Evolutionary conservation across 306 rosid genomes (phyloP), one percentile per base, ranked within the genome.

Genomic region (Cicer judaicum): DNA sequence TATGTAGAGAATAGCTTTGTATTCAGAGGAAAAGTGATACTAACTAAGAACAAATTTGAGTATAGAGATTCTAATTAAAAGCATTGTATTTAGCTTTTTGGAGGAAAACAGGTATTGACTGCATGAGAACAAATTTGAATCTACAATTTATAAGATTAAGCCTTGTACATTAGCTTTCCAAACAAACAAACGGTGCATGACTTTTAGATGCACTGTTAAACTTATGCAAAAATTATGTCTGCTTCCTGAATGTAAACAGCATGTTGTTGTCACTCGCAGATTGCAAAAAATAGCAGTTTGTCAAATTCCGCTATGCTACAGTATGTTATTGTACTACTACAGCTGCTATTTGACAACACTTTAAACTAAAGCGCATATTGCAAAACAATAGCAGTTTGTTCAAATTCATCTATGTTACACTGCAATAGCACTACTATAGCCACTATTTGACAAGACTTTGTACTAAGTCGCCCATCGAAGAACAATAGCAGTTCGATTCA

Each of bases 131-230:
- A 44, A 57, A 18, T 12, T 24, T 47, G 8, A 43, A 43, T 8
- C 7, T n/a, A 11, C 2, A 44, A 55, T 10, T 62, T 40, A 16
- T 14, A 53, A 38, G 12, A 70, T 18, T 52, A 38, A 38, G 16
- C 19, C 49, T 52, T 10, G 38, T 39, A 39, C 9, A 11, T 16
- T 15, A 14, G 34, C 12, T 38, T 16, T 9, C 49, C 16, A 46
- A n/a, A 46, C 24, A 46, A n/a, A 46, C 24, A 60, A 68, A 47
- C 7, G 7, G 41, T 67, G 73, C 59, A 68, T 68, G 59, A 68
- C 24, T n/a, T 48, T 13, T 2, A 29, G 8, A 13, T 48, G 46
- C 29, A 49, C 5, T 1, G 14, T 24, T 8, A 47, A 68, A 13
- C 4, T 13, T 47, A 47, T 47, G 43, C 29, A 44, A 5, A 24